phyloP scores from a whole-genome alignment of 2,329 filamentous ascomycete species.

The Cladorrhinum sp. region DNA sequence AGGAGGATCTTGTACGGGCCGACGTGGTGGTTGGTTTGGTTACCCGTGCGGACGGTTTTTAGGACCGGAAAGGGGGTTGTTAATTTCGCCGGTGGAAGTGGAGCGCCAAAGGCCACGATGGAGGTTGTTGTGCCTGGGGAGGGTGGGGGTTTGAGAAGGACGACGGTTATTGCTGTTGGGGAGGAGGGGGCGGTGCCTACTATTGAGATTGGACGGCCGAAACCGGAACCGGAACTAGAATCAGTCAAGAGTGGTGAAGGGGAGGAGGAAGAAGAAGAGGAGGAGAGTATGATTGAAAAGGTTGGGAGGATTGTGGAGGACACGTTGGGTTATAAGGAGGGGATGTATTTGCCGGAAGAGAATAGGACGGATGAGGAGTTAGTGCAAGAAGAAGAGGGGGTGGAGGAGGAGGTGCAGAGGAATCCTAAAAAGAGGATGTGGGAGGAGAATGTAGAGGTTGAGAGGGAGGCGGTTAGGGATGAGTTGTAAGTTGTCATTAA shows the following conservation, averaged over 20 bases:
- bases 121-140: constrained; percentile 24
- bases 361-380: constrained; percentile 25
- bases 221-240: no score
- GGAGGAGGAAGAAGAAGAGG: constrained; percentile 23
- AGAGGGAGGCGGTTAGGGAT: constrained; percentile 27
- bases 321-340: constrained; percentile 28
- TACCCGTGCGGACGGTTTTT: constrained; percentile 70
- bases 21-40: constrained; percentile 81
- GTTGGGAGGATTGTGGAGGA: constrained; percentile 48
- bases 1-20: constrained; percentile 84
- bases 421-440: constrained; percentile 63
- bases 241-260: constrained; percentile 22
- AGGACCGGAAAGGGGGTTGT: constrained; percentile 55
- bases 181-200: constrained; percentile 46
- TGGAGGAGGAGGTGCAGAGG: constrained; percentile 30
- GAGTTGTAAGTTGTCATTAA: constrained; percentile 28
- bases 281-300: constrained; percentile 47
- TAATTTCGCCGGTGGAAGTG: constrained; percentile 31
- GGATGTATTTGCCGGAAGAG: constrained; percentile 25
- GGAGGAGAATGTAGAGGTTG: constrained; percentile 42
- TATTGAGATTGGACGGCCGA: constrained; percentile 42
- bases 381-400: constrained; percentile 39
- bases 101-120: constrained; percentile 17
- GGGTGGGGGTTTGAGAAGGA: constrained; percentile 22
- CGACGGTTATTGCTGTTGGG: constrained; percentile 32